phyloP scores from a whole-genome alignment of 805 yeast species.

The Suhomyces xylopsoci region DNA sequence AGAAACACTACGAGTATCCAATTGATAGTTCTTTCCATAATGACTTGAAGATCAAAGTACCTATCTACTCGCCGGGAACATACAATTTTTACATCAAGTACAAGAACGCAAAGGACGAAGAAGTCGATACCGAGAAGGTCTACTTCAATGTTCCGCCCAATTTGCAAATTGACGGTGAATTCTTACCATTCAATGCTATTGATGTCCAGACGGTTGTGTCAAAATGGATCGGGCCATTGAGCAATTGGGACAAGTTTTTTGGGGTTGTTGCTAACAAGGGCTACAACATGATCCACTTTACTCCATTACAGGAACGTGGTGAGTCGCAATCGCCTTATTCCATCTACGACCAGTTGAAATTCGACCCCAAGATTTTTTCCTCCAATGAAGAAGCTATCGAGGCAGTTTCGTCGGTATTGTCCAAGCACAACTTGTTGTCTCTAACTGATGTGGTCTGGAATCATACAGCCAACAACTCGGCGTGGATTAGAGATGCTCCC shows the following conservation, averaged over 20 bases:
- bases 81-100: conserved; percentile 72
- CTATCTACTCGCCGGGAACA: conserved; percentile 72
- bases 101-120: conserved; percentile 25
- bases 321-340: conserved; percentile 91
- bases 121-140: conserved; percentile 51
- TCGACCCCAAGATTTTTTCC: conserved; percentile 65
- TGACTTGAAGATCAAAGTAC: conserved; percentile 59
- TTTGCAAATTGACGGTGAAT: conserved; percentile 52
- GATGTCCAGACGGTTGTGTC: conserved; percentile 83
- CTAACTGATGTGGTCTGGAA: conserved; percentile 92
- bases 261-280: conserved; percentile 64
- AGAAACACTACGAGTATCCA: conserved; percentile 48
- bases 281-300: conserved; percentile 94
- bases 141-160: conserved; percentile 82
- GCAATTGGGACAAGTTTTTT: conserved; percentile 68
- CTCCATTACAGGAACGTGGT: conserved; percentile 90
- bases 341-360: conserved; percentile 76
- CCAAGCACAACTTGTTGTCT: conserved; percentile 61
- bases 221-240: conserved; percentile 79
- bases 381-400: conserved; percentile 49
- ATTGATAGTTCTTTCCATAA: conserved; percentile 58
- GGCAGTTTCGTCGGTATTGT: conserved; percentile 49
- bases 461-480: conserved; percentile 89
- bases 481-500: conserved; percentile 82
- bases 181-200: conserved; percentile 71